Evolutionary conservation across 345 rosid genomes (phyloP), one percentile per base, ranked within the genome.

Genomic region (Boechera divaricarpa): DNA sequence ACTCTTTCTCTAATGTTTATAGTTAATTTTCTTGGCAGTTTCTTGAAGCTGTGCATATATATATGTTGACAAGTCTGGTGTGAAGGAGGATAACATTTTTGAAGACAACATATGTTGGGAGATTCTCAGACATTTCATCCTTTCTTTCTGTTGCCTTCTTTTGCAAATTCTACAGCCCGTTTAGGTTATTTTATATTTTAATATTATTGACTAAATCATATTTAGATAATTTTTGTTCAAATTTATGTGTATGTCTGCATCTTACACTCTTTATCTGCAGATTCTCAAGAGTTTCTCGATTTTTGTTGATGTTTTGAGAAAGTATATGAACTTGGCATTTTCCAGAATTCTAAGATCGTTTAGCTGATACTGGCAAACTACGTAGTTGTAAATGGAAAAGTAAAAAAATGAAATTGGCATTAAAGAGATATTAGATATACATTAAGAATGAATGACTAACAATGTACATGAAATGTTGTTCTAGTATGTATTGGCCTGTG

Each of bases 391-490:
- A 39, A 10, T 39, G 44, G 44, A 39, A 39, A 9, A 41, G 44
- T 10, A 41, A 10, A 41, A 1, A 41, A 41, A 10, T 1, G 13
- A 41, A 10, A 13, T 74, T 45, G 66, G 39, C 58, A 47, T 57
- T 39, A 16, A 16, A 16, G 16, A 16, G 16, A 16, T 52, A 44
- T 33, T 58, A 77, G 13, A 56, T 47, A n/a, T 64, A 56, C 67
- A 71, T 6, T 56, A 16, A 49, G 18, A 39, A 72, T 48, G 61
- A 64, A 77, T 58, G 73, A 65, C 10, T 72, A 55, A 41, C 49
- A 71, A 77, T 71, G 55, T 71, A 77, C 81, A 72, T 31, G 16
- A 77, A 63, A 53, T 51, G 41, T 28, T 15, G 21, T 18, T 67
- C 63, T 56, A 13, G 63, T 61, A 58, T 78, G 54, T 49, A 24